Evolutionary conservation across 2,329 filamentous ascomycete species (phyloP).

Genomic region (Colletotrichum australisinense): DNA sequence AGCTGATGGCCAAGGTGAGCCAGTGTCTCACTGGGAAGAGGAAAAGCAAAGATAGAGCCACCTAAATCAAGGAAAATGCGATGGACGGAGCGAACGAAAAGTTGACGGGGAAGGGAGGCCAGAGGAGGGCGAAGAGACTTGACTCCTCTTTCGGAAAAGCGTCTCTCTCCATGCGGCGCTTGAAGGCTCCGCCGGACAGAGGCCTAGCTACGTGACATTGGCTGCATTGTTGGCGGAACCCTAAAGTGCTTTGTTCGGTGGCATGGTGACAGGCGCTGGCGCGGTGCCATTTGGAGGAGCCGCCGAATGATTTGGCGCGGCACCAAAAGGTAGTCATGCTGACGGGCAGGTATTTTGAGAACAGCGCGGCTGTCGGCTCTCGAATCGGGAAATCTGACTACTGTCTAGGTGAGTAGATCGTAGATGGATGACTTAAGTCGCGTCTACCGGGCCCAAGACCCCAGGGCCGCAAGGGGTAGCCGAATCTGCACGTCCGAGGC

Average conservation of each 20-base stretch:
- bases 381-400: background rate
- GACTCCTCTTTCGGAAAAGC: conserved; percentile 9
- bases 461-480: conserved; percentile 8
- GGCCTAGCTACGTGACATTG: conserved; percentile 14
- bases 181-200: background rate
- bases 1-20: conserved; percentile 3
- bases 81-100: background rate
- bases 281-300: background rate
- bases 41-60: conserved; percentile 1
- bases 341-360: background rate
- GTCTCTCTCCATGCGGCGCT: conserved; percentile 6
- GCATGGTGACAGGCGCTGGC: background rate
- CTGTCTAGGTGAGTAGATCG: background rate
- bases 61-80: background rate
- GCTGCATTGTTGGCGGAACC: background rate
- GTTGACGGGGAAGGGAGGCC: background rate
- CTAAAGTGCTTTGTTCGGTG: background rate
- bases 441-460: background rate
- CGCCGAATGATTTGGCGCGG: background rate
- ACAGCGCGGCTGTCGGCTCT: background rate
- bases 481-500: background rate
- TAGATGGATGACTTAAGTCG: background rate
- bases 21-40: background rate
- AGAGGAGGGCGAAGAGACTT: background rate
- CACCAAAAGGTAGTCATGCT: background rate